These are phyloP conservation scores for Tubosaeta sp. DNA, from an alignment of 768 basidiomycete species.

Conservation along the genomic window DNA sequence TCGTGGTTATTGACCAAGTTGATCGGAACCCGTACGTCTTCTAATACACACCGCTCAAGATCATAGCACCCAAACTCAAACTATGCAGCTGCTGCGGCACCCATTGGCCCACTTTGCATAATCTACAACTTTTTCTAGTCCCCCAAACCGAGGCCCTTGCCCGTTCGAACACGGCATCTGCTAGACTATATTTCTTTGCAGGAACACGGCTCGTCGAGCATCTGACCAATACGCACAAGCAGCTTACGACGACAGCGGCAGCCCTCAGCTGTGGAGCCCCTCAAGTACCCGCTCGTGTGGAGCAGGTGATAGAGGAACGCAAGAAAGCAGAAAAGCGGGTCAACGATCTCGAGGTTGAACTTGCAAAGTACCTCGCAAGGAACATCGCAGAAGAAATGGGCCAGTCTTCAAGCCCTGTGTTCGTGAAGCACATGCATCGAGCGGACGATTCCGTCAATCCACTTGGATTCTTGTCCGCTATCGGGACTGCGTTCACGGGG, in stretches of 20 bases:
- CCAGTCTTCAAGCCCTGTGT: slow-evolving; percentile 25
- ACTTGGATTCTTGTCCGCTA: slow-evolving; percentile 56
- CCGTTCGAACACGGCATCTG: slow-evolving; percentile 56
- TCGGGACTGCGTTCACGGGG: slow-evolving; percentile 45
- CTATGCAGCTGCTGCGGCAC: slow-evolving; percentile 70
- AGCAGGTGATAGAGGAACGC: slow-evolving; percentile 62
- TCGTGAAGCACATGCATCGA: slow-evolving; percentile 51
- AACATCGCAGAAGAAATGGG: slow-evolving; percentile 38
- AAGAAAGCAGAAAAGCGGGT: slow-evolving; percentile 64
- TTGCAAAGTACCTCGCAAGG: slow-evolving; percentile 48
- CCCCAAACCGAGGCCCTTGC: slow-evolving; percentile 66
- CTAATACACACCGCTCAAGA: slow-evolving; percentile 5
- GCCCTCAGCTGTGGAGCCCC: slow-evolving; percentile 65
- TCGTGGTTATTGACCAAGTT: slow-evolving; percentile 76
- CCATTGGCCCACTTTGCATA: slow-evolving; percentile 74
- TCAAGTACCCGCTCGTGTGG: slow-evolving; percentile 65
- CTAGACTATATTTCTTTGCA: slow-evolving; percentile 77
- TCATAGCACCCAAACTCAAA: background rate
- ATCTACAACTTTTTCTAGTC: slow-evolving; percentile 67
- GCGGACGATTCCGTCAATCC: slow-evolving; percentile 57
- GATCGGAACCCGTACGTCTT: slow-evolving; percentile 71
- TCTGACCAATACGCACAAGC: slow-evolving; percentile 52
- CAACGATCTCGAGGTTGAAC: slow-evolving; percentile 63
- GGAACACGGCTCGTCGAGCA: slow-evolving; percentile 71
- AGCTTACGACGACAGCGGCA: slow-evolving; percentile 52